Percentiles rank a stretch among this genome's conserved stretches.
phyloP scores from a whole-genome alignment of 768 basidiomycete genomes.

The Podaxis sp. region DNA sequence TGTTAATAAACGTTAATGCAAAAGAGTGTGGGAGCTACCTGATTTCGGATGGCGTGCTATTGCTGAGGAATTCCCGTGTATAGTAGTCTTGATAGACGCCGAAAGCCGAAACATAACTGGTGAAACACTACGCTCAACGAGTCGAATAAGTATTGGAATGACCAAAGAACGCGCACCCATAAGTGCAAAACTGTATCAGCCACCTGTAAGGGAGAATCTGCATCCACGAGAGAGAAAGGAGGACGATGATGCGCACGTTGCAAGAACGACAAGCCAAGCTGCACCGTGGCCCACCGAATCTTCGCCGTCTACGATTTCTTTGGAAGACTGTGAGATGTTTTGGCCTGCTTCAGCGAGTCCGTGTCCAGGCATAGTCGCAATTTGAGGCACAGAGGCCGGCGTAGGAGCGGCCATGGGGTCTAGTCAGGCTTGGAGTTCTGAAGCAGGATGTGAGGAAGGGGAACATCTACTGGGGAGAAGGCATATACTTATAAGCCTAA shows the following conservation, averaged over 20 bases:
- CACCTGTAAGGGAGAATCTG: slow-evolving; percentile 26
- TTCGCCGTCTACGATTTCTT: background rate
- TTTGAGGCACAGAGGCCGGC: background rate
- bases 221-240: background rate
- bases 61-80: slow-evolving; percentile 36
- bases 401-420: background rate
- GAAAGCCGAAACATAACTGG: slow-evolving; percentile 43
- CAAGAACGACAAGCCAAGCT: slow-evolving; percentile 42
- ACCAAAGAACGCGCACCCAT: slow-evolving; percentile 32
- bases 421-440: background rate
- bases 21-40: slow-evolving; percentile 27
- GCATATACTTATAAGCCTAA: slow-evolving; percentile 23
- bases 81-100: slow-evolving; percentile 53
- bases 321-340: background rate
- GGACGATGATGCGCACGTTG: slow-evolving; percentile 35
- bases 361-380: background rate
- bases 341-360: background rate
- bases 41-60: slow-evolving; percentile 43
- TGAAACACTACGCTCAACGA: slow-evolving; percentile 5
- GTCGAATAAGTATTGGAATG: background rate
- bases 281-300: background rate
- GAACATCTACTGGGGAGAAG: background rate
- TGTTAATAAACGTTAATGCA: slow-evolving; percentile 8
- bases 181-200: slow-evolving; percentile 46
- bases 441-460: background rate